Conservation (phyloP, 176 grass and related monocot species). For the Elaeis guineensis region DNA sequence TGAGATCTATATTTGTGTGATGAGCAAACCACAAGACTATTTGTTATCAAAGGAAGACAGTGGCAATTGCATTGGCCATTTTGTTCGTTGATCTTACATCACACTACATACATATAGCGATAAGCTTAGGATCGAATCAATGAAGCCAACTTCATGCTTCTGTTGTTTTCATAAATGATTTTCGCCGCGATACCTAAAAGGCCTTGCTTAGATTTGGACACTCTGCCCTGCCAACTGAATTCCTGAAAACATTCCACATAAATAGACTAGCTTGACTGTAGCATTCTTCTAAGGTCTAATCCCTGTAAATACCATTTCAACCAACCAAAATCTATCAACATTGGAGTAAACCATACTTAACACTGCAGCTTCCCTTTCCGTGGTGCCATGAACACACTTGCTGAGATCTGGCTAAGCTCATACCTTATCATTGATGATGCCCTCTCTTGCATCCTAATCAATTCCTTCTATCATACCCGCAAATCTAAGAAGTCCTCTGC, state of each 20-base stretch:
- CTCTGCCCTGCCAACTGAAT: slow-evolving; percentile 53
- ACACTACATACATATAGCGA: too few relatives aligned
- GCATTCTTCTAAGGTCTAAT: slow-evolving; percentile 66
- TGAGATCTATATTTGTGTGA: too few relatives aligned
- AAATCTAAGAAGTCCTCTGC: slow-evolving; percentile 58
- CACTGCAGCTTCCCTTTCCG: slow-evolving; percentile 61
- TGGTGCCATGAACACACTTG: slow-evolving; percentile 59
- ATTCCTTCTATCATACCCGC: slow-evolving; percentile 45
- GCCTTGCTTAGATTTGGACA: slow-evolving; percentile 64
- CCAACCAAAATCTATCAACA: slow-evolving; percentile 80
- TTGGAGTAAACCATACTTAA: slow-evolving; percentile 67
- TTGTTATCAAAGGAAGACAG: too few relatives aligned
- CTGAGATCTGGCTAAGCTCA: slow-evolving; percentile 72
- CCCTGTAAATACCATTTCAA: slow-evolving; percentile 60
- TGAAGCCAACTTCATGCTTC: slow-evolving; percentile 21
- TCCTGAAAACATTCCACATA: slow-evolving; percentile 58
- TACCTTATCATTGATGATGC: slow-evolving; percentile 57
- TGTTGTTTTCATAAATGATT: slow-evolving; percentile 52
- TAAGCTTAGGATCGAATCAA: too few relatives aligned
- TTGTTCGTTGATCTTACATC: too few relatives aligned
- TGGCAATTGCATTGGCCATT: too few relatives aligned
- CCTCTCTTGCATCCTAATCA: slow-evolving; percentile 40
- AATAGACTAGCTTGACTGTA: slow-evolving; percentile 63
- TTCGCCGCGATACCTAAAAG: slow-evolving; percentile 59
- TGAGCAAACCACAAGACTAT: too few relatives aligned